Base-by-base conservation (phyloP, 345 rosid genomes). In the Trapa incisa region DNA sequence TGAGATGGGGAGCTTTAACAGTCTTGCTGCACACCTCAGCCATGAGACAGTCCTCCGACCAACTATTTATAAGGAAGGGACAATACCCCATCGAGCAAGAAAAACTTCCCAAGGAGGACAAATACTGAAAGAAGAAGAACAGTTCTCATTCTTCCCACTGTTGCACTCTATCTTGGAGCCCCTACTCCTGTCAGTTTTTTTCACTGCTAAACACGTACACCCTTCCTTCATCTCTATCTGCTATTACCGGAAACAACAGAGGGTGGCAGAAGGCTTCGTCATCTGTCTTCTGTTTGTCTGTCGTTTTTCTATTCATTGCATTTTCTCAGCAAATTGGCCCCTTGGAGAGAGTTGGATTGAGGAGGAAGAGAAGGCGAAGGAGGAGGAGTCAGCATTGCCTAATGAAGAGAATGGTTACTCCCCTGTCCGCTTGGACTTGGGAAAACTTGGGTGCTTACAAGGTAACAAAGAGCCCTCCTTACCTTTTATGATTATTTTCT, bases 351-450 rank as follows among this genome's bases (percentile, higher is more conserved):
- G 29, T 22, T 22, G 29, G 29, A 22, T 22, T 22, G 29, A 22
- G 29, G 29, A 22, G 29, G 29, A 10, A 7, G 37, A 58, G 37
- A 38, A 58, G 63, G 9, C 41, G 45, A 45, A 45, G 53, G 47
- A 67, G 53, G 47, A 67, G 36, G 70, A 38, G 17, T 36, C 48
- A 54, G 45, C 16, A 67, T n/a, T n/a, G 62, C 13, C 47, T 22
- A 48, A 42, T 5, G 45, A 33, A 54, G 63, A 67, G 57, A 71
- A 88, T 87, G 97, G 87, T 41, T 71, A 83, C 87, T 75, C 68
- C 84, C 52, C 74, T 89, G 72, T 84, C 90, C 61, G 68, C 85
- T 66, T 94, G 97, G 97, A 96, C 99, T 6, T 94, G 99, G 99
- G 92, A 74, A 74, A 84, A 80, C 80, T 61, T 89, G 65, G 96